Evolutionary conservation across 1,284 basidiomycete species (phyloP).

Genomic region (Cutaneotrichosporon cyanovorans): DNA sequence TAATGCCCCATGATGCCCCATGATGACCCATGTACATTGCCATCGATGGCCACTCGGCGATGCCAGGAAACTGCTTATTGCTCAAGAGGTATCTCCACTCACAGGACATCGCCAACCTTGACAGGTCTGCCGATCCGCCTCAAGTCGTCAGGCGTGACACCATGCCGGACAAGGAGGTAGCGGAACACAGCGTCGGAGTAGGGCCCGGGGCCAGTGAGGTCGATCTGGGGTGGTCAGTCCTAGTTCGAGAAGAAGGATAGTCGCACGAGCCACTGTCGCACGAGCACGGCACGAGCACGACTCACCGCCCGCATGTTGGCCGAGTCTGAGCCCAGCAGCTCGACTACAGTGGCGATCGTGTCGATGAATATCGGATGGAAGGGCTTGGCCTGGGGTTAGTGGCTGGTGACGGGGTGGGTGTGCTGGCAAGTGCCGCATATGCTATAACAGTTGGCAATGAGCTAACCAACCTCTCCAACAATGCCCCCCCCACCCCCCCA

Average conservation of each 20-base stretch:
- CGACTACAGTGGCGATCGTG: conserved; percentile 22
- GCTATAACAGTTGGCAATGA: no score
- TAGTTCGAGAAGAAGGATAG: background rate
- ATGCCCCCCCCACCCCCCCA: no score
- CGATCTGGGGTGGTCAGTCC: conserved; percentile 16
- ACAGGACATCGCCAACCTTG: conserved; percentile 35
- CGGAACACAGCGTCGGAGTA: conserved; percentile 31
- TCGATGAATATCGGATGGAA: conserved; percentile 32
- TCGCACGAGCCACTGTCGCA: no score
- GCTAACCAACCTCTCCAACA: no score
- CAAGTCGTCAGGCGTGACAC: conserved; percentile 27
- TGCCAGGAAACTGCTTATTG: no score
- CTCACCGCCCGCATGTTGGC: background rate
- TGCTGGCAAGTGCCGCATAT: no score
- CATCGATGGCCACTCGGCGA: no score
- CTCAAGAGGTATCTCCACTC: conserved; percentile 7
- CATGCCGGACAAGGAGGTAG: conserved; percentile 33
- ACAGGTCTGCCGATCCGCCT: conserved; percentile 19
- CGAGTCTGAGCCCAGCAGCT: conserved; percentile 3
- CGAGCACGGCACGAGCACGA: no score
- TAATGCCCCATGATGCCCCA: no score
- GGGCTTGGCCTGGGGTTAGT: conserved; percentile 21
- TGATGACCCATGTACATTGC: no score
- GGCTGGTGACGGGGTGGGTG: background rate
- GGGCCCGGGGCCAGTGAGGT: conserved; percentile 28